phyloP scores from a whole-genome alignment of 306 rosid genomes.

The Sphenostylis stenocarpa region DNA sequence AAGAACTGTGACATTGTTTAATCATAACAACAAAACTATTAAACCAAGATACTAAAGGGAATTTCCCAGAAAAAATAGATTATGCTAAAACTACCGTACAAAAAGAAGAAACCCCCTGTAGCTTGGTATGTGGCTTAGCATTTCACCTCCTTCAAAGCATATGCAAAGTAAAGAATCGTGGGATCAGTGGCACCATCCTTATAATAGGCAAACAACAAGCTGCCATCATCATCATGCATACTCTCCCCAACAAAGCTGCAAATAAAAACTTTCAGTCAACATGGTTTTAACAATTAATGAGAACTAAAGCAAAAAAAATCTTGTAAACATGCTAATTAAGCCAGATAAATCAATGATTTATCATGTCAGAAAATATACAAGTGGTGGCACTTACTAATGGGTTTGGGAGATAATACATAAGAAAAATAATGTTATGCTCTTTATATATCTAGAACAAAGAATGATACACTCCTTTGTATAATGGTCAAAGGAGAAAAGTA shows the following conservation, averaged over 20 bases:
- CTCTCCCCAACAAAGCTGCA: slow-evolving; percentile 86
- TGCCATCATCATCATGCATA: slow-evolving; percentile 67
- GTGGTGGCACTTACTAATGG: no score
- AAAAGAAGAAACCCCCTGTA: background rate
- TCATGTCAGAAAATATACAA: no score
- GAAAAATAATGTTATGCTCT: no score
- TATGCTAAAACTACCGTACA: slow-evolving; percentile 14
- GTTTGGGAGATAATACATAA: no score
- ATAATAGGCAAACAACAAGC: slow-evolving; percentile 76
- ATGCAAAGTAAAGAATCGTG: slow-evolving; percentile 60
- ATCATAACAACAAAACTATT: background rate
- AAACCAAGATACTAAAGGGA: slow-evolving; percentile 12
- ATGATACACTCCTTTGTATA: no score
- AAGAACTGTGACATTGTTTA: background rate
- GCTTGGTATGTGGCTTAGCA: slow-evolving; percentile 37
- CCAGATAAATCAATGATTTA: no score
- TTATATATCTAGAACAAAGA: no score
- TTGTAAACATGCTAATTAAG: no score
- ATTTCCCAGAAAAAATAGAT: background rate
- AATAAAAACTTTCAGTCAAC: background rate
- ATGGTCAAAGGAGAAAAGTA: no score
- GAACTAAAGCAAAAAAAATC: background rate
- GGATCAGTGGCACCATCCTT: slow-evolving; percentile 82
- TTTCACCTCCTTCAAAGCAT: slow-evolving; percentile 74
- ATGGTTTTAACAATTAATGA: background rate